Conservation (phyloP, 2,329 filamentous ascomycete species). For the Alternaria postmessia region DNA sequence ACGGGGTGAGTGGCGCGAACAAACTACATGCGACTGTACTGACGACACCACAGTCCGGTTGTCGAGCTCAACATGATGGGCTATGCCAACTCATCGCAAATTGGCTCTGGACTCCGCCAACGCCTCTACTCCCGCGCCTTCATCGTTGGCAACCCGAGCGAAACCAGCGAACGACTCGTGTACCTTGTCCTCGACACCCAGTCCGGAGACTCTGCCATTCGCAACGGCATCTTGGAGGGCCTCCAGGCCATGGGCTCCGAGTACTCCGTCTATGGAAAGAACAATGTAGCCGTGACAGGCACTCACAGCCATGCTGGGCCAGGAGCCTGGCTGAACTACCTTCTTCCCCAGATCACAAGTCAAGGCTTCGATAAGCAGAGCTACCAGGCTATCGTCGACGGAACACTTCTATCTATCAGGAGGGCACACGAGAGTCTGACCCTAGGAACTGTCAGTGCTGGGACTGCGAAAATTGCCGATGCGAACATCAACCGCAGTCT, state of each 20-base stretch:
- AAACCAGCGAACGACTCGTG: constrained; percentile 76
- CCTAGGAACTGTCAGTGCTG: constrained; percentile 75
- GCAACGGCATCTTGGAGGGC: constrained; percentile 84
- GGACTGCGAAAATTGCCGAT: constrained; percentile 72
- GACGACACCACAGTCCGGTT: constrained; percentile 66
- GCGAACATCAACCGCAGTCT: constrained; percentile 90
- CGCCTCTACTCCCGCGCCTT: constrained; percentile 89
- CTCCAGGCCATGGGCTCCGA: constrained; percentile 73
- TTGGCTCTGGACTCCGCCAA: constrained; percentile 84
- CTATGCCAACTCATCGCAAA: constrained; percentile 85
- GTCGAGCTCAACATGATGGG: constrained; percentile 92
- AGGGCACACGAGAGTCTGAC: constrained; percentile 77
- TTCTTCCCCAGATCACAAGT: constrained; percentile 89
- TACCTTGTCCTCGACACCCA: constrained; percentile 89
- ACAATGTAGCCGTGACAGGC: constrained; percentile 88
- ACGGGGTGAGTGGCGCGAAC: constrained; percentile 62
- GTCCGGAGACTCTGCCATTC: constrained; percentile 86
- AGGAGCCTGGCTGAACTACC: constrained; percentile 92
- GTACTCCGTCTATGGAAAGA: constrained; percentile 76
- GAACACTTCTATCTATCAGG: constrained; percentile 80
- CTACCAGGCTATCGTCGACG: constrained; percentile 88
- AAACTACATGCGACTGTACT: constrained; percentile 10
- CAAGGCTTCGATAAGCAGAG: constrained; percentile 86
- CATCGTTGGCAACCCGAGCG: constrained; percentile 75
- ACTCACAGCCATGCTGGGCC: constrained; percentile 94